Evolutionary conservation across 1,284 basidiomycete genomes (phyloP).

Genomic region (Puccinia polysora): DNA sequence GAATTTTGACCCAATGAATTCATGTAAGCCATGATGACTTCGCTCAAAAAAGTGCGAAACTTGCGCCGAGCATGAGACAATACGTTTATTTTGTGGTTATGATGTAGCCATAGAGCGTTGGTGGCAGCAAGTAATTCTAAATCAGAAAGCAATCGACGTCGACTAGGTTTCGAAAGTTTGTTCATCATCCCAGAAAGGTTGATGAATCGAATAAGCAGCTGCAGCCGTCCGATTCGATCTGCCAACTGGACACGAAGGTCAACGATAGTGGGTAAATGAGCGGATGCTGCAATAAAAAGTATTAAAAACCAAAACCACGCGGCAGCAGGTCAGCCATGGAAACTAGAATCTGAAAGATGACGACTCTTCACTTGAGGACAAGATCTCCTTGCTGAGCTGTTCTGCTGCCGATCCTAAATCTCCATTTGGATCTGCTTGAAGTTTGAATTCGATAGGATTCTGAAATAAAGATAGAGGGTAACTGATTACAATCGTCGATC

Average conservation of each 20-base stretch:
- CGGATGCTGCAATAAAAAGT: conserved; percentile 59
- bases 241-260: conserved; percentile 76
- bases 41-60: conserved; percentile 45
- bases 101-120: conserved; percentile 74
- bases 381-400: conserved; percentile 68
- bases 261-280: conserved; percentile 68
- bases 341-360: conserved; percentile 54
- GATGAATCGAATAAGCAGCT: conserved; percentile 79
- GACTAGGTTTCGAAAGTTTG: conserved; percentile 72
- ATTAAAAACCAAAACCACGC: background rate
- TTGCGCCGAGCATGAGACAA: conserved; percentile 46
- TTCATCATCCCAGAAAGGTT: conserved; percentile 72
- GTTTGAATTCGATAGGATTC: conserved; percentile 79
- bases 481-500: no score
- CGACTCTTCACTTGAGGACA: conserved; percentile 59
- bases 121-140: conserved; percentile 82
- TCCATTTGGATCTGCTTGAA: conserved; percentile 71
- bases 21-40: conserved; percentile 64
- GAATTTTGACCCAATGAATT: conserved; percentile 53
- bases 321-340: conserved; percentile 14
- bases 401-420: conserved; percentile 74
- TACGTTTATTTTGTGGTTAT: conserved; percentile 62
- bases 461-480: no score
- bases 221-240: conserved; percentile 69
- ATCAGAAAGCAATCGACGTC: conserved; percentile 73